Base-by-base conservation (phyloP, 108 stramenopile species). In the Discostella pseudostelligera region DNA sequence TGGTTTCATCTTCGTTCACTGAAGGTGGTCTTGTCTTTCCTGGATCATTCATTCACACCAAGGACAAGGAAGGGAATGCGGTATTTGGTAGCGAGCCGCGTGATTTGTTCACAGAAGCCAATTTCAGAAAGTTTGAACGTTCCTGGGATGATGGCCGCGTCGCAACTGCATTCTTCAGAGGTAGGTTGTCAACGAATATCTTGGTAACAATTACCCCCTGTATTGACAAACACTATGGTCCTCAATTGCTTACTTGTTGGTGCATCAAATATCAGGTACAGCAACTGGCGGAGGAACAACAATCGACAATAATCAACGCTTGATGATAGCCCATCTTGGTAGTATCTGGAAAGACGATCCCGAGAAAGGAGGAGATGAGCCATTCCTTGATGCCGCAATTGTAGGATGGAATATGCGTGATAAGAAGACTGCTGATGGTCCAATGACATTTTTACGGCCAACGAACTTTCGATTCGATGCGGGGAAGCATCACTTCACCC, bases 261-360 rank as follows among this genome's bases (percentile, higher is more conserved):
- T 39, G 35, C 32, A 39, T 36, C 37, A 26, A 21, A 56, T 10
- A 28, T 25, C 37, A 69, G 99, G 99, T 3, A 98, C 98, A 14
- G 97, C 97, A 14, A 99, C 99, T 1, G 99, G 99, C 2, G 97
- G 98, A 12, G 99, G 99, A 21, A 94, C 93, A 6, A 97, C 93
- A 19, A 76, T 87, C 16, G 86, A 97, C 35, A 98, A 93, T 59
- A 99, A 99, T 62, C 99, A 99, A 81, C 96, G 99, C 12, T 74
- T 99, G 16, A 91, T 84, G 67, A 83, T 96, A 2, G 85, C 92
- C 14, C 69, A 86, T 55, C 62, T 92, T 21, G 83, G 92, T 47
- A 66, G 86, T 64, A 54, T 87, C 43, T 97, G 97, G 97, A 96
- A 94, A 51, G 76, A 92, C 46, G 92, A 91, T 65, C 71, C 73